A percentile compares a stretch with the other conserved stretches of the same genome.
Evolutionary conservation across 495 filamentous ascomycete genomes (phyloP).

Genomic region (Hypoxylon subgilvum): DNA sequence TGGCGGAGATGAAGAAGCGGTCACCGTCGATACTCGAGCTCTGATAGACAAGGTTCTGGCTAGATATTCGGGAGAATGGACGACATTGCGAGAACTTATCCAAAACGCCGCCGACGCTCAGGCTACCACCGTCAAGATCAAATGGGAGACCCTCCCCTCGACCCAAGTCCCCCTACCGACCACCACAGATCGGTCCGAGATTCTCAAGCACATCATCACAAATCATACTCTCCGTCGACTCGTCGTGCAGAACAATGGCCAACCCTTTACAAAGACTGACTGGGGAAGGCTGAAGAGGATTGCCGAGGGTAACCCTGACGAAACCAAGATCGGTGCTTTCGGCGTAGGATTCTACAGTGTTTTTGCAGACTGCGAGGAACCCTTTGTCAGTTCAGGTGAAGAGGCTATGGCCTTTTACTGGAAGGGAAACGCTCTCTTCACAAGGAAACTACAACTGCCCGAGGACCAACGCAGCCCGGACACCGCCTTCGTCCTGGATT

Average conservation of each 20-base stretch:
- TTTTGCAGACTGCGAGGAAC: conserved; percentile 96
- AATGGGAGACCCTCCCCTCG: conserved; percentile 86
- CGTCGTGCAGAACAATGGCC: conserved; percentile 87
- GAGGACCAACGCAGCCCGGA: conserved; percentile 65
- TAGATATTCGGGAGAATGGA: conserved; percentile 93
- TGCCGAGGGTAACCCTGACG: conserved; percentile 96
- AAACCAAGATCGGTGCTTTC: conserved; percentile 98
- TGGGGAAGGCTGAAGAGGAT: conserved; percentile 95
- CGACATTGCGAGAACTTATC: conserved; percentile 84
- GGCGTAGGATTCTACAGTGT: conserved; percentile 99
- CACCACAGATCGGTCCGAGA: conserved; percentile 67
- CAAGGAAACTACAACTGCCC: conserved; percentile 74
- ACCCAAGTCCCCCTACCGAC: conserved; percentile 73
- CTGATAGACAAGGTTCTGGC: conserved; percentile 97
- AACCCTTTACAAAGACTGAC: conserved; percentile 82
- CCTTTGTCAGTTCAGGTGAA: conserved; percentile 88
- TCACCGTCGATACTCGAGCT: conserved; percentile 95
- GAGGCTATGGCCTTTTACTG: conserved; percentile 99
- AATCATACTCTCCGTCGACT: conserved; percentile 84
- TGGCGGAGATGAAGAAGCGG: conserved; percentile 91
- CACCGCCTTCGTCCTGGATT: conserved; percentile 91
- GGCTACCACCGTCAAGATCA: conserved; percentile 85
- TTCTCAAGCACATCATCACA: conserved; percentile 79
- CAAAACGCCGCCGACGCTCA: conserved; percentile 98
- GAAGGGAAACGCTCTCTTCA: conserved; percentile 94